Evolutionary conservation across 805 yeast genomes (phyloP).

Genomic region (Candida namnaoensis): DNA sequence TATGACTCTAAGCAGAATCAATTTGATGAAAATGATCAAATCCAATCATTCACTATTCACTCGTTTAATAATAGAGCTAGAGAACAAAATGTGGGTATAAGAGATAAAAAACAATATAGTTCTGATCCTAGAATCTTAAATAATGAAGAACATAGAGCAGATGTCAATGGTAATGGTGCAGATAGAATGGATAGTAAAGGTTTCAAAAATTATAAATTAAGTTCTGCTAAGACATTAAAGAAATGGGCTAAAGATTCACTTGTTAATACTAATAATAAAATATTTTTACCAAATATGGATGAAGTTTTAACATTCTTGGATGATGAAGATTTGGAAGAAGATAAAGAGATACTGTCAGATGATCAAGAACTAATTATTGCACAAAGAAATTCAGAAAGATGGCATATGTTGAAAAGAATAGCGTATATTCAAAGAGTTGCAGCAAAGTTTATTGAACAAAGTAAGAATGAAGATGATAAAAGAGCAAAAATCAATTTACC

Average conservation of each 20-base stretch:
- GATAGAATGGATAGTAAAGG: constrained; percentile 47
- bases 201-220: constrained; percentile 40
- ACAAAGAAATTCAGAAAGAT: constrained; percentile 46
- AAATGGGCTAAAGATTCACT: constrained; percentile 44
- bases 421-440: constrained; percentile 63
- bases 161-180: constrained; percentile 68
- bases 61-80: constrained; percentile 90
- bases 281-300: constrained; percentile 47
- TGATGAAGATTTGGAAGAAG: constrained; percentile 25
- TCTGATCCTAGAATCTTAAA: constrained; percentile 74
- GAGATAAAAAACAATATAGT: constrained; percentile 76
- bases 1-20: too few species aligned
- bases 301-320: constrained; percentile 49
- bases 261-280: constrained; percentile 22
- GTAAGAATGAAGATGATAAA: constrained; percentile 29
- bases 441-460: constrained; percentile 34
- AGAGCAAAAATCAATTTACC: constrained; percentile 17
- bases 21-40: too few species aligned
- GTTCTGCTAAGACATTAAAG: constrained; percentile 45
- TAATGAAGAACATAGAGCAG: constrained; percentile 53
- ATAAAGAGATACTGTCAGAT: constrained; percentile 20
- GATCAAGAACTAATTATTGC: constrained; percentile 30
- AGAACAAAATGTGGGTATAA: constrained; percentile 72
- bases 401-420: constrained; percentile 64
- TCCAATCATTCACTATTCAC: constrained; percentile 11